These are phyloP conservation scores for Kodamaea jinghongensis DNA, from an alignment of 805 yeast genomes.

Conservation along the genomic window DNA sequence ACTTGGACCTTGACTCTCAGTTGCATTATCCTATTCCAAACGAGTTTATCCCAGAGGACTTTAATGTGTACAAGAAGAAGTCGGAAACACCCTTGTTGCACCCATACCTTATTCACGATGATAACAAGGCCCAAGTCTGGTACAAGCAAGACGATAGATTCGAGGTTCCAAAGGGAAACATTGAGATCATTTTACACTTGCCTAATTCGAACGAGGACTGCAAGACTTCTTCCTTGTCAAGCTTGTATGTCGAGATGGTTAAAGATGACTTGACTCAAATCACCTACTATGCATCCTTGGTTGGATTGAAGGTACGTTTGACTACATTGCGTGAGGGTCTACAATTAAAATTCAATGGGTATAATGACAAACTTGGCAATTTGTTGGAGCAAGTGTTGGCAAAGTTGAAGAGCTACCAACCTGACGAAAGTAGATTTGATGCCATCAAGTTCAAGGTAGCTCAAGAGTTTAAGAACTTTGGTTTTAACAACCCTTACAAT, in stretches of 20 bases:
- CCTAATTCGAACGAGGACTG: slow-evolving; percentile 66
- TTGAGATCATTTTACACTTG: slow-evolving; percentile 60
- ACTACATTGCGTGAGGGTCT: slow-evolving; percentile 68
- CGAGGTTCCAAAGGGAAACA: slow-evolving; percentile 81
- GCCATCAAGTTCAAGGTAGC: slow-evolving; percentile 61
- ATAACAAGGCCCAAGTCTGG: slow-evolving; percentile 65
- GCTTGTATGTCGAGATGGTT: slow-evolving; percentile 65
- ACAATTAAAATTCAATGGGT: slow-evolving; percentile 68
- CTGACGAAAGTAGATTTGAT: slow-evolving; percentile 59
- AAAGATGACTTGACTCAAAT: slow-evolving; percentile 74
- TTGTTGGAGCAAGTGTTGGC: slow-evolving; percentile 60
- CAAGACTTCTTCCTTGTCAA: slow-evolving; percentile 52
- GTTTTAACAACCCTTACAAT: slow-evolving; percentile 71
- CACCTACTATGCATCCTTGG: slow-evolving; percentile 81
- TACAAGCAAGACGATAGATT: slow-evolving; percentile 86
- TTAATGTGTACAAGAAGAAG: slow-evolving; percentile 51
- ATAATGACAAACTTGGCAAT: slow-evolving; percentile 72
- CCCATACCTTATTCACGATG: slow-evolving; percentile 60
- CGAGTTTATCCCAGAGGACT: slow-evolving; percentile 78
- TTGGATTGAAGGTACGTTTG: slow-evolving; percentile 64
- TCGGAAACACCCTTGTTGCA: slow-evolving; percentile 39
- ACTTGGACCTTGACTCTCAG: slow-evolving; percentile 24
- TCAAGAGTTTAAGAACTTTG: slow-evolving; percentile 65
- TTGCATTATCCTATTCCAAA: slow-evolving; percentile 71
- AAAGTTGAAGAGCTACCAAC: slow-evolving; percentile 48